Conservation (phyloP, 2,329 filamentous ascomycete species). For the Scopulariopsis brevicaulis region DNA sequence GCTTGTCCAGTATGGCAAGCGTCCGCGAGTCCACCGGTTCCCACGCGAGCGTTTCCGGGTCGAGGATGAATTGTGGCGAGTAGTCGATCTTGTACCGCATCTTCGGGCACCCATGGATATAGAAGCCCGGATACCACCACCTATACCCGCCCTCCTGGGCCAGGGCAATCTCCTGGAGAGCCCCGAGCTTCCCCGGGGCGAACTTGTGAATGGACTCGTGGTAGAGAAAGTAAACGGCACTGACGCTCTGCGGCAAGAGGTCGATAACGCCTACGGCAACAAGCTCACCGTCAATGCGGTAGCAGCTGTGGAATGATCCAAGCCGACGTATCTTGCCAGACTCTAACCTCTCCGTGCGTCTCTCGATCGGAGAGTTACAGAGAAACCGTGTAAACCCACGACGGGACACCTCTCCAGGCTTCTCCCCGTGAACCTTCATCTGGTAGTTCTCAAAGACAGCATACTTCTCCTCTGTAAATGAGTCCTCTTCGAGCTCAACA, state of each 20-base stretch:
- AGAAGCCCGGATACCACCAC: constrained; percentile 74
- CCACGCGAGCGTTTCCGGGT: constrained; percentile 56
- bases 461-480: constrained; percentile 69
- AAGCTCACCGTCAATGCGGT: constrained; percentile 63
- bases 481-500: constrained; percentile 59
- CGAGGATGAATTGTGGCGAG: constrained; percentile 60
- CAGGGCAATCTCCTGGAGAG: constrained; percentile 60
- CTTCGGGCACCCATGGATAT: constrained; percentile 71
- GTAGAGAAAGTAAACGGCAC: constrained; percentile 76
- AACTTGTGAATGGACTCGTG: constrained; percentile 60
- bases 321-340: constrained; percentile 43
- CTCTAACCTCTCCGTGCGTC: constrained; percentile 25
- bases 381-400: constrained; percentile 60
- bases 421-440: constrained; percentile 58
- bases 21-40: constrained; percentile 41
- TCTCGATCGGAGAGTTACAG: constrained; percentile 55
- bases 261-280: constrained; percentile 70
- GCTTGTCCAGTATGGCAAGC: constrained; percentile 36
- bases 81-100: constrained; percentile 83
- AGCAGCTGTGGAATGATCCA: constrained; percentile 75
- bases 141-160: constrained; percentile 58
- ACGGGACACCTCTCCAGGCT: constrained; percentile 43
- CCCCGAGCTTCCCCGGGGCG: constrained; percentile 65
- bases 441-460: constrained; percentile 66
- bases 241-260: constrained; percentile 64